Evolutionary conservation across 495 filamentous ascomycete species (phyloP), one percentile per base, ranked within the genome.

Genomic region (Ascodesmis nigricans): DNA sequence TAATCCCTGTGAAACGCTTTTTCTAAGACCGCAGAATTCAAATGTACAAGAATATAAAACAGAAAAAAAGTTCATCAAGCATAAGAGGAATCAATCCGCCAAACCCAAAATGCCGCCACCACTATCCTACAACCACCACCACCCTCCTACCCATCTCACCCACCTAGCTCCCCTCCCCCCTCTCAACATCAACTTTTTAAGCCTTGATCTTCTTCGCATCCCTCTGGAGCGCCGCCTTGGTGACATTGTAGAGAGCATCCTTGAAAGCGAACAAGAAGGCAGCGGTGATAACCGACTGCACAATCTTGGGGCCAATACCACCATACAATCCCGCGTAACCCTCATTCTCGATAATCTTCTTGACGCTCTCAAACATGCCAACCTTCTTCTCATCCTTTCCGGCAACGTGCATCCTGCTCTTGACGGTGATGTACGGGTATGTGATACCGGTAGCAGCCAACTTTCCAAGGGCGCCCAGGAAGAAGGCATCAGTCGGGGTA

Each of bases 211-310:
- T 59, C 16, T 51, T 35, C 5, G 62, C 60, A 25, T 65, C 46
- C 39, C 53, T 61, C 2, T 35, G 34, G 16, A 71, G 55, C 15
- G 67, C 56, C 4, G 61, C 57, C 6, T 73, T 55, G 36, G 71
- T 75, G 39, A 58, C 54, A 18, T 66, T 63, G 55, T 76, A 80
- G 6, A 80, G 50, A 2, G 71, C 79, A 57, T 99, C 87, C 63
- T 99, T 99, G 58, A 99, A 93, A 9, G 83, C 84, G 52, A 99
- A 99, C 35, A 99, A 62, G 55, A 91, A 87, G 13, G 87, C 87
- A 13, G 87, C 87, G 5, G 90, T 99, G 33, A 95, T 66, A 5
- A 92, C 87, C 55, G 81, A 91, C 59, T 97, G 87, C 9, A 78
- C 79, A 11, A 95, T 73, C 61, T 99, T 99, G 20, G 87, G 78